A percentile compares a stretch with the other conserved stretches of the same genome.
phyloP scores from a whole-genome alignment of 2,329 filamentous ascomycete species.

The Aspergillus uvarum region DNA sequence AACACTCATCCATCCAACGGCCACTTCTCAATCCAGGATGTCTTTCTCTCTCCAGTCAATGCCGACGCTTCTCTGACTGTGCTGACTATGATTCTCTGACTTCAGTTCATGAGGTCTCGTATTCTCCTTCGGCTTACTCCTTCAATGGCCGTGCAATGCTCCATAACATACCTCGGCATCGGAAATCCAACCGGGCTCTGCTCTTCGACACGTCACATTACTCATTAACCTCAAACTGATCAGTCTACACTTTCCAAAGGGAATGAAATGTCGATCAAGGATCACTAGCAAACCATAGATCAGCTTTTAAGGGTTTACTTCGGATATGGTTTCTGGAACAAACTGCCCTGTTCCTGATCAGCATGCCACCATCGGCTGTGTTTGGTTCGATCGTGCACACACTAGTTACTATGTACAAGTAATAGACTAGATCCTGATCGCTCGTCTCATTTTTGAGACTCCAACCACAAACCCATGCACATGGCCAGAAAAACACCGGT shows the following conservation, averaged over 20 bases:
- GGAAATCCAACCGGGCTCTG: not conserved
- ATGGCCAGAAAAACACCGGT: not conserved
- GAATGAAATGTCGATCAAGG: not conserved
- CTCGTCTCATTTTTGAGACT: not conserved
- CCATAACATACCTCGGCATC: not conserved
- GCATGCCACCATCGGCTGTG: not conserved
- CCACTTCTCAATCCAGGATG: not conserved
- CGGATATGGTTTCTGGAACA: not conserved
- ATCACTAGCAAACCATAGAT: not conserved
- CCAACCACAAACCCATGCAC: not conserved
- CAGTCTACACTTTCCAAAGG: not conserved
- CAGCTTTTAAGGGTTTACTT: not conserved
- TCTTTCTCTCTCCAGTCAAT: no score
- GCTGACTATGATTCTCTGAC: not conserved
- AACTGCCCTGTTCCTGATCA: not conserved
- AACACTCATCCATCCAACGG: no score
- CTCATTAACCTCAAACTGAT: not conserved
- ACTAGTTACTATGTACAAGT: not conserved
- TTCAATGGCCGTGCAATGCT: no score
- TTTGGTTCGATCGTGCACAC: not conserved
- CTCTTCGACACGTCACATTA: not conserved
- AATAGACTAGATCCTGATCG: not conserved
- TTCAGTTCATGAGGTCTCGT: not conserved
- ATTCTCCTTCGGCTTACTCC: not conserved
- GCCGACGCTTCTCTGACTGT: no score